Evolutionary conservation across 2,329 filamentous ascomycete species (phyloP), one percentile per base, ranked within the genome.

Genomic region (Penicillium italicum): DNA sequence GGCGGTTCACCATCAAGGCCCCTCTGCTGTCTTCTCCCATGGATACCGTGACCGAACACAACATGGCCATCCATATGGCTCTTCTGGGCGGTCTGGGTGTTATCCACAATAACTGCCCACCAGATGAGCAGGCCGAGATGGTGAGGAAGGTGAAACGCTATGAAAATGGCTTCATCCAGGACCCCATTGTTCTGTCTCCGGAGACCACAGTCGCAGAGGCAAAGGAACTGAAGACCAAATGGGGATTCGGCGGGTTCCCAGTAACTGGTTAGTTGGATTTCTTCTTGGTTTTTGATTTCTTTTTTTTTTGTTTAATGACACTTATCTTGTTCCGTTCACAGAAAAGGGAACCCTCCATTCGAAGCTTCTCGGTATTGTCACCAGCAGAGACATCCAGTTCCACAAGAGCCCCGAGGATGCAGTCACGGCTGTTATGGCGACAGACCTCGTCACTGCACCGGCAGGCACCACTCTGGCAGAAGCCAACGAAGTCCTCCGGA

Each of bases 101-200:
- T 67, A 96, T 99, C 66, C 94, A 99, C 82, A 94, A 99, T 85
- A 99, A 99, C 82, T 99, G 94, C 84, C 93, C 91, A n/a, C 85
- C 92, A 28, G 91, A 97, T 20, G 90, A 90, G 53, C 94, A 99
- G 80, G 94, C 94, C 64, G 92, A 96, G 80, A 99, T 99, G 94
- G 90, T 99, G 65, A 85, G 91, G 76, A 97, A 97, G 81, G 94
- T 99, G 68, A 99, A 99, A 88, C 85, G 94, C 70, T 99, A 91
- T 77, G 95, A 99, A 81, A 99, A 99, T 80, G 94, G 94, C 66
- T 99, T 99, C 81, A 99, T 99, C 72, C 82, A 91, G 44, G 95
- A 99, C 71, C 94, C 94, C 40, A 86, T 99, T 53, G 92, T 97
- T 71, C 90, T 99, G 68, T 88, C 84, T 69, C 89, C 90, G 57